Conservation (phyloP, 106 monocot genomes). For the Gastrodia elata region DNA sequence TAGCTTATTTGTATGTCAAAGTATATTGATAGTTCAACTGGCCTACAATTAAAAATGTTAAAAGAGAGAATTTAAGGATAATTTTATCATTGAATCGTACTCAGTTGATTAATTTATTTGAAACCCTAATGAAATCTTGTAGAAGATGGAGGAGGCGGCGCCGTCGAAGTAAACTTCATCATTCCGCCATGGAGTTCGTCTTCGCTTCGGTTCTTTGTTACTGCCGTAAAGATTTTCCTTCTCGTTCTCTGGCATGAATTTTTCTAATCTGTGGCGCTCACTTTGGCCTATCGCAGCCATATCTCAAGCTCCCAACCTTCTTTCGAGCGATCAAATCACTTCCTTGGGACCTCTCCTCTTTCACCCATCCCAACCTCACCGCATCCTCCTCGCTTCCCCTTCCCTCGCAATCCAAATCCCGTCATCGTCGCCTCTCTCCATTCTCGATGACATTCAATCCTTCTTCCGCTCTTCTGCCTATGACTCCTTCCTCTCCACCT, state of each 20-base stretch:
- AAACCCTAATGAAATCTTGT: no score
- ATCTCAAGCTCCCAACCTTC: background rate
- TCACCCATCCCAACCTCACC: background rate
- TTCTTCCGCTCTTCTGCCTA: constrained; percentile 3
- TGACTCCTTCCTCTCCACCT: constrained; percentile 8
- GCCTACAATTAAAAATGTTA: no score
- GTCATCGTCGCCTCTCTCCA: background rate
- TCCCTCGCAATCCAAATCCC: background rate
- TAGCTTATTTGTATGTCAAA: no score
- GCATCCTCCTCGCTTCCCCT: constrained; percentile 1
- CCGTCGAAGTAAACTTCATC: no score
- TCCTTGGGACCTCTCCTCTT: background rate
- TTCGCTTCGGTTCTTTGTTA: no score
- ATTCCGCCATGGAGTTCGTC: no score
- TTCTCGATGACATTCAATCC: constrained; percentile 4
- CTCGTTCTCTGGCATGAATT: constrained; percentile 15
- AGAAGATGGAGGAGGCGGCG: no score
- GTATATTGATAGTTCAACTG: no score
- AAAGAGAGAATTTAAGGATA: no score
- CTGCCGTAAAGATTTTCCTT: no score
- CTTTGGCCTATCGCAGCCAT: constrained; percentile 13
- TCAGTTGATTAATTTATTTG: no score
- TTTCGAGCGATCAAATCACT: background rate
- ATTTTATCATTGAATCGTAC: no score
- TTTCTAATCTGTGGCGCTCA: constrained; percentile 20